Conservation (phyloP, 176 grass and related monocot genomes). For the Oryza glumipatula region DNA sequence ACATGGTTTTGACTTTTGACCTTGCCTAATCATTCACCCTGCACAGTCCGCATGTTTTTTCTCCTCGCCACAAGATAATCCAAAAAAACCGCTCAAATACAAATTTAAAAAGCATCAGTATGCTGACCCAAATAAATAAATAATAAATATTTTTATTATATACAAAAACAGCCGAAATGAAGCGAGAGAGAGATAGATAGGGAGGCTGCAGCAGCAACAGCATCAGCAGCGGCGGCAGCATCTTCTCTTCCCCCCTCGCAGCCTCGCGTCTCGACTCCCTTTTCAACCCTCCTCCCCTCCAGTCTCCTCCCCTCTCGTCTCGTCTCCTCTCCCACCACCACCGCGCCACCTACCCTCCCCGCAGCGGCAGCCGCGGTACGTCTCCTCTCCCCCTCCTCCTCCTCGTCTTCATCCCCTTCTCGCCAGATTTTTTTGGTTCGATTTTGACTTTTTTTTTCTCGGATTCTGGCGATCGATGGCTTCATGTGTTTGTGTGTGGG, state of each 20-base stretch:
- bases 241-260: not conserved
- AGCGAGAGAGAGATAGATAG: not conserved
- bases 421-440: not conserved
- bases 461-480: not conserved
- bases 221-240: too few species aligned
- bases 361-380: conserved; percentile 21
- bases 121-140: not conserved
- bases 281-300: conserved; percentile 22
- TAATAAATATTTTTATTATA: not conserved
- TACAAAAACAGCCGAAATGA: conserved; percentile 22
- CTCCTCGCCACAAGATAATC: not conserved
- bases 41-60: not conserved
- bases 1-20: not conserved
- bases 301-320: not conserved
- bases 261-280: not conserved
- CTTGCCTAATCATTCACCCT: not conserved
- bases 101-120: not conserved
- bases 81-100: not conserved
- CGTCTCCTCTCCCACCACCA: not conserved
- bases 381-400: not conserved
- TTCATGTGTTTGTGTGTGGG: not conserved
- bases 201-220: not conserved
- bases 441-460: not conserved
- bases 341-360: conserved; percentile 25
- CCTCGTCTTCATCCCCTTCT: not conserved